phyloP scores from a whole-genome alignment of 202 grass and related monocot genomes.

The Panicum virgatum region DNA sequence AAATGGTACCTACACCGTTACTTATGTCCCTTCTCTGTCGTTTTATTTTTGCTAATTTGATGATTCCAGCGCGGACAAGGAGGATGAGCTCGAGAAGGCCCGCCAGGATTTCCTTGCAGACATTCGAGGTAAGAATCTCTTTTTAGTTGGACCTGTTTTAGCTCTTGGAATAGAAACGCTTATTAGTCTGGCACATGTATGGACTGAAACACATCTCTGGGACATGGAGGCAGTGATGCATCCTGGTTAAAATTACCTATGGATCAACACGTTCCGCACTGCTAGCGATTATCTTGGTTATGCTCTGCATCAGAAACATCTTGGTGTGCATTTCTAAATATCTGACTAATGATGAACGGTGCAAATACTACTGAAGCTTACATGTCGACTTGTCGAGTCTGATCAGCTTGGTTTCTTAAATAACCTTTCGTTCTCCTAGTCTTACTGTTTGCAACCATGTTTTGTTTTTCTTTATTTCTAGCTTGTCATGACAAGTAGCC shows the following conservation, averaged over 20 bases:
- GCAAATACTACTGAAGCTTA: not conserved
- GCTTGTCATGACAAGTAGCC: not conserved
- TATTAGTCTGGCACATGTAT: not conserved
- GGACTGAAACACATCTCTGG: not conserved
- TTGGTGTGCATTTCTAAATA: not conserved
- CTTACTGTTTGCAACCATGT: not conserved
- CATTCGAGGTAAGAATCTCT: slow-evolving; percentile 13
- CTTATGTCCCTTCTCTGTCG: not conserved
- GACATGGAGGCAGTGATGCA: not conserved
- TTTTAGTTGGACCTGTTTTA: not conserved
- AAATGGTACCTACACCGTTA: not conserved
- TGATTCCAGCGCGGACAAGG: slow-evolving; percentile 39
- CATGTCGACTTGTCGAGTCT: not conserved
- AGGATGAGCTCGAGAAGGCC: slow-evolving; percentile 19
- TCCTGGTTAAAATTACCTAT: not conserved
- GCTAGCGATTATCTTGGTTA: not conserved
- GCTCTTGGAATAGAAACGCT: not conserved
- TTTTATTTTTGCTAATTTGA: slow-evolving; percentile 1
- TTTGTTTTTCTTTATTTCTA: not conserved
- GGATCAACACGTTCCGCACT: not conserved
- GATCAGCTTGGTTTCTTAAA: not conserved
- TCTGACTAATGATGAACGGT: not conserved
- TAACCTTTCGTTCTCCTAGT: not conserved
- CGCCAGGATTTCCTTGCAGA: not conserved
- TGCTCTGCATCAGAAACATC: not conserved